A percentile compares a stretch with the other conserved stretches of the same genome.
These are phyloP conservation scores for Myrica gale DNA, from an alignment of 306 rosid species.

Conservation along the genomic window DNA sequence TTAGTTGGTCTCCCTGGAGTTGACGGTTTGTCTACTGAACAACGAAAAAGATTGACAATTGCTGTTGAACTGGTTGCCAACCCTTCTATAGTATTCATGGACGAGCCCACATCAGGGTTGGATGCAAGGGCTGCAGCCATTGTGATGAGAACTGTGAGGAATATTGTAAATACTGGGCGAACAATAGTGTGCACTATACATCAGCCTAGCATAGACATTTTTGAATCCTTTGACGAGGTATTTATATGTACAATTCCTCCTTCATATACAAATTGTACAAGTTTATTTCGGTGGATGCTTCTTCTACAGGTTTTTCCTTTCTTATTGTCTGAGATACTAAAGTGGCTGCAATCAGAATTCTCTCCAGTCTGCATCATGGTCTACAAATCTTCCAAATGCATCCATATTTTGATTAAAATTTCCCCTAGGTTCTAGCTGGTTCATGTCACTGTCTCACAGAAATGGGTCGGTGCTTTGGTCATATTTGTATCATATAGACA, in stretches of 20 bases:
- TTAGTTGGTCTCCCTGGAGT: conserved; percentile 90
- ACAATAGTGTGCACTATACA: conserved; percentile 98
- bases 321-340: neutral
- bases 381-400: neutral
- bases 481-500: conserved; percentile 1
- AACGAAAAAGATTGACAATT: conserved; percentile 84
- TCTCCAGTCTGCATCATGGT: neutral
- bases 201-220: conserved; percentile 98
- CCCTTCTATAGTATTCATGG: conserved; percentile 96
- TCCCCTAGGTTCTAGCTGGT: conserved; percentile 1
- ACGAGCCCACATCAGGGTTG: conserved; percentile 97
- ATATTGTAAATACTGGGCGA: conserved; percentile 92
- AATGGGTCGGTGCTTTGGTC: neutral
- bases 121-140: conserved; percentile 98
- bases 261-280: neutral
- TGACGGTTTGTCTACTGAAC: conserved; percentile 94
- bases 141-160: conserved; percentile 98
- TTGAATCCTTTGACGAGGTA: conserved; percentile 99
- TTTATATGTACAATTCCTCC: neutral
- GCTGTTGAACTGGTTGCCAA: conserved; percentile 95
- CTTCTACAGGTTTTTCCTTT: neutral
- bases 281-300: neutral
- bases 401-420: neutral
- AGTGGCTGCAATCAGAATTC: neutral
- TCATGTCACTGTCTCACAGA: neutral